Percentiles rank a stretch among this genome's conserved stretches.
phyloP scores from a whole-genome alignment of 2,329 filamentous ascomycete species.

The Pseudocercospora vitis region DNA sequence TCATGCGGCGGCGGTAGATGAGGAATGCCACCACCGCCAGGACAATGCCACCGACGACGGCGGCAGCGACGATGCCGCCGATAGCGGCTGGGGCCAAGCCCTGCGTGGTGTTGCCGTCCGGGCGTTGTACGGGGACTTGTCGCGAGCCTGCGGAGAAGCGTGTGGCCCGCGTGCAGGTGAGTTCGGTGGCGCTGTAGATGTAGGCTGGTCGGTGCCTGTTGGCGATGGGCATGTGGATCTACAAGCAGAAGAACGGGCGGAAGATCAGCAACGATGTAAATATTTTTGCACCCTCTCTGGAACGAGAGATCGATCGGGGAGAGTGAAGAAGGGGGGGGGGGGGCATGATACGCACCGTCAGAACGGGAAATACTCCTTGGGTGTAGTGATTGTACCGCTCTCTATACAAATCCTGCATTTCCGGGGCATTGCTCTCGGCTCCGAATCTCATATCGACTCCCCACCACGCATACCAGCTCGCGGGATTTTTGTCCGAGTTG shows the following conservation, averaged over 20 bases:
- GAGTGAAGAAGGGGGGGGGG: no score
- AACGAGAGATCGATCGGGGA: no score
- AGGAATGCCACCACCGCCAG: neutral
- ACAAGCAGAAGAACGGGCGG: no score
- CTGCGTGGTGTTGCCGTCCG: neutral
- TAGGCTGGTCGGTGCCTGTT: neutral
- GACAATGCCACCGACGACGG: neutral
- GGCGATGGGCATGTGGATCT: neutral
- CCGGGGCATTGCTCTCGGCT: neutral
- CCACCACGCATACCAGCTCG: constrained; percentile 3
- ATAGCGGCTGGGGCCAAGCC: neutral
- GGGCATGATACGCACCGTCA: neutral
- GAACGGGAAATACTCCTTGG: neutral
- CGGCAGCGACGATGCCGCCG: neutral
- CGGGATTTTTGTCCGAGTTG: neutral
- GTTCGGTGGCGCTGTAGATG: neutral
- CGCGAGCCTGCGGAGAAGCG: neutral
- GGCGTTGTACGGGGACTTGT: neutral
- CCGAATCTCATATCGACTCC: neutral
- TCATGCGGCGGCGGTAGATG: neutral
- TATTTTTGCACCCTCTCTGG: no score
- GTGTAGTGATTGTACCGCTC: neutral
- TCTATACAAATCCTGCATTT: neutral
- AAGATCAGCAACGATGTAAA: no score
- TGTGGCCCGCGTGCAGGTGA: neutral